Evolutionary conservation across 106 monocot species (phyloP).

Genomic region (Allium cepa): DNA sequence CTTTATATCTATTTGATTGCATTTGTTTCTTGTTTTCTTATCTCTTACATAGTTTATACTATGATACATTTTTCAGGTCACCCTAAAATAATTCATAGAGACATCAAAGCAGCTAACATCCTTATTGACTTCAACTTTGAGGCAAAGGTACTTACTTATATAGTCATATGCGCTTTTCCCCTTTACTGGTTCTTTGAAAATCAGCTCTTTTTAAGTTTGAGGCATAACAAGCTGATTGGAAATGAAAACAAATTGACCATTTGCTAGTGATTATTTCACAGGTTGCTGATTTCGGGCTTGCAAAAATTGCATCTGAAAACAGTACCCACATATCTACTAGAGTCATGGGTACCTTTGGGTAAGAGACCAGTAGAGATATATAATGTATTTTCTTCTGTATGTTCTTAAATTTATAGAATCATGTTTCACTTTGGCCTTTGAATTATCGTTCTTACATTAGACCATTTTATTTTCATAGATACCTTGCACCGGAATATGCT

Average conservation of each 20-base stretch:
- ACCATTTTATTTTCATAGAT: slow-evolving; percentile 19
- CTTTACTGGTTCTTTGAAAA: background rate
- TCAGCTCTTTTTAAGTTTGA: background rate
- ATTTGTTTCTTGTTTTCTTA: slow-evolving; percentile 6
- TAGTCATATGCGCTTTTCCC: background rate
- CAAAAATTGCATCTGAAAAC: slow-evolving; percentile 71
- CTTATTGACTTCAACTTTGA: slow-evolving; percentile 86
- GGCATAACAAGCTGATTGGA: background rate
- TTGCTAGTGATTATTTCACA: background rate
- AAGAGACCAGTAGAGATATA: slow-evolving; percentile 1
- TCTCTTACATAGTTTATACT: background rate
- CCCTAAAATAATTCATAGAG: slow-evolving; percentile 89
- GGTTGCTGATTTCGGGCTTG: slow-evolving; percentile 69
- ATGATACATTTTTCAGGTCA: slow-evolving; percentile 39
- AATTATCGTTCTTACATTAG: background rate
- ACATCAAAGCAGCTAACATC: slow-evolving; percentile 87
- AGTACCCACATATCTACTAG: slow-evolving; percentile 89
- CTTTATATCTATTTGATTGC: background rate
- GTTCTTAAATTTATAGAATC: background rate
- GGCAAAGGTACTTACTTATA: slow-evolving; percentile 71
- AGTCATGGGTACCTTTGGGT: slow-evolving; percentile 94
- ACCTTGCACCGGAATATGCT: slow-evolving; percentile 60
- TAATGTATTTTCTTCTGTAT: background rate
- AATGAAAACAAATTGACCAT: background rate
- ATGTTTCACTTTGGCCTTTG: background rate